A percentile compares a stretch with the other conserved stretches of the same genome.
Conservation (phyloP, 768 basidiomycete species). For the Tephrocybe sp. region DNA sequence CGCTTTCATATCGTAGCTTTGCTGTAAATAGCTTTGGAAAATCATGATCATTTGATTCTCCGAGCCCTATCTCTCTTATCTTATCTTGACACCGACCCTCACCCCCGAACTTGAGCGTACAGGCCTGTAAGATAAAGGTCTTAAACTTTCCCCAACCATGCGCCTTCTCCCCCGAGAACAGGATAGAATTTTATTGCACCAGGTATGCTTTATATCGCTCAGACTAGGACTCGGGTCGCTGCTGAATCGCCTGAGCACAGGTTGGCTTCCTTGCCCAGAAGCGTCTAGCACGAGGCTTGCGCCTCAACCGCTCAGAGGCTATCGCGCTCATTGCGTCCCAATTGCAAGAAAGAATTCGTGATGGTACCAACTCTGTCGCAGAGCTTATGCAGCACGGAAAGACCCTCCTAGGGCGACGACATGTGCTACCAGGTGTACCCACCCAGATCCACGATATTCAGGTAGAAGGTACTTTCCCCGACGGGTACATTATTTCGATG, state of each 20-base stretch:
- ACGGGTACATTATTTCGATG: conserved; percentile 53
- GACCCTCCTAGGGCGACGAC: conserved; percentile 78
- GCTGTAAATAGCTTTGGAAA: too few relatives aligned
- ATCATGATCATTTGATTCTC: neutral
- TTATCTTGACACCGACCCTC: conserved; percentile 1
- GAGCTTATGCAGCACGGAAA: conserved; percentile 95
- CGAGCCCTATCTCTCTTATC: conserved; percentile 12
- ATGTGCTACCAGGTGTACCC: conserved; percentile 83
- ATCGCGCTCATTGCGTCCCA: conserved; percentile 88
- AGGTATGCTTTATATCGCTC: conserved; percentile 33
- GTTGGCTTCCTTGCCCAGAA: conserved; percentile 90
- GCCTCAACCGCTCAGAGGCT: conserved; percentile 85
- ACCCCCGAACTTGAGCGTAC: too few relatives aligned
- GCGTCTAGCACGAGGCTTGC: conserved; percentile 89
- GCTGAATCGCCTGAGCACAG: too few relatives aligned
- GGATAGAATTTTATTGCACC: conserved; percentile 73
- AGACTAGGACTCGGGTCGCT: neutral
- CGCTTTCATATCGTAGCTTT: too few relatives aligned
- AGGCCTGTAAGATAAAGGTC: too few relatives aligned
- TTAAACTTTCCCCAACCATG: conserved; percentile 37
- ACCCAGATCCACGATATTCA: conserved; percentile 81
- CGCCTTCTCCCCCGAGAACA: conserved; percentile 72
- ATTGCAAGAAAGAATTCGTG: conserved; percentile 90
- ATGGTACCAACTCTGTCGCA: conserved; percentile 82
- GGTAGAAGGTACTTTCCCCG: conserved; percentile 89